A percentile compares a stretch with the other conserved stretches of the same genome.
Conservation (phyloP, 2,329 filamentous ascomycete species). For the Alternaria dauci region DNA sequence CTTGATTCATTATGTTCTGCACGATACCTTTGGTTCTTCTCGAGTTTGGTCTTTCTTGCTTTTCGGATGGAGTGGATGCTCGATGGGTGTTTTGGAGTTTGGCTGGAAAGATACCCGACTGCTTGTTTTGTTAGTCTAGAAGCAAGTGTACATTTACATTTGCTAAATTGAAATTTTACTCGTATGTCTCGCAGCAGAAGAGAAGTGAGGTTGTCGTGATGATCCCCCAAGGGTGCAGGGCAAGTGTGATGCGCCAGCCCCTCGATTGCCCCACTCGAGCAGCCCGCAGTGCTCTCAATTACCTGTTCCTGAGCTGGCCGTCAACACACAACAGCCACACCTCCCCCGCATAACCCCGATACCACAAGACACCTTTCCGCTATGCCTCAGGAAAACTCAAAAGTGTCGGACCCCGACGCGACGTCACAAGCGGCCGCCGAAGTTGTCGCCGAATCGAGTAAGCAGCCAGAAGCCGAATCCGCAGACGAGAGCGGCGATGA, state of each 20-base stretch:
- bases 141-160: too few species aligned
- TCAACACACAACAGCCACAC: slow-evolving; percentile 20
- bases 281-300: slow-evolving; percentile 18
- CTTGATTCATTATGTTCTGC: not conserved
- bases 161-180: too few species aligned
- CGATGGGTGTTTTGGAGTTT: not conserved
- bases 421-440: slow-evolving; percentile 60
- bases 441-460: slow-evolving; percentile 46
- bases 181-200: not conserved
- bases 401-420: slow-evolving; percentile 63
- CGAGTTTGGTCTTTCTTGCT: not conserved
- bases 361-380: slow-evolving; percentile 1
- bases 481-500: slow-evolving; percentile 46
- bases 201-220: not conserved
- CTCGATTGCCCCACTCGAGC: slow-evolving; percentile 20
- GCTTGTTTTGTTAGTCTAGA: not conserved
- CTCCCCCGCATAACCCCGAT: slow-evolving; percentile 24
- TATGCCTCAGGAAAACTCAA: slow-evolving; percentile 65
- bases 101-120: not conserved
- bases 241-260: slow-evolving; percentile 1
- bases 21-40: not conserved
- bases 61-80: not conserved
- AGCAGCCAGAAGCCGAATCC: slow-evolving; percentile 38
- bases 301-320: slow-evolving; percentile 18
- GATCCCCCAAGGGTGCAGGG: slow-evolving; percentile 1